A percentile compares a stretch with the other conserved stretches of the same genome.
phyloP scores from a whole-genome alignment of 768 basidiomycete species.

The Coprinopsis marcescibilis region DNA sequence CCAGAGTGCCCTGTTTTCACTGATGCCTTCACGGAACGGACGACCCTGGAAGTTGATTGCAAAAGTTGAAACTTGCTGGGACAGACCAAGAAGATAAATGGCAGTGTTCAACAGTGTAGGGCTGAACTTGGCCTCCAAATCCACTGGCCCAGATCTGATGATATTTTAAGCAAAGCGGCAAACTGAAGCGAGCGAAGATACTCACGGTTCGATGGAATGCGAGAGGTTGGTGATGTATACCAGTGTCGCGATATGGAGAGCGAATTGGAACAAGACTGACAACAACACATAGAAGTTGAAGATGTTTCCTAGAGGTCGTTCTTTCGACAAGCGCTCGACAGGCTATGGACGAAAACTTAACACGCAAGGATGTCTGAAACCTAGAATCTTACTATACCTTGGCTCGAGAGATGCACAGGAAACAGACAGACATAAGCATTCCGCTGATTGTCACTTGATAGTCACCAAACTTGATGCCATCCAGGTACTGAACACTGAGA shows the following conservation, averaged over 20 bases:
- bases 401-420: slow-evolving; percentile 95
- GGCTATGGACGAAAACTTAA: too few relatives aligned
- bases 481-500: slow-evolving; percentile 93
- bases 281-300: slow-evolving; percentile 95
- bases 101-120: slow-evolving; percentile 93
- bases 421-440: slow-evolving; percentile 96
- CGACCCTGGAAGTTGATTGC: slow-evolving; percentile 99
- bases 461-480: slow-evolving; percentile 99
- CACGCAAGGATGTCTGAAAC: too few relatives aligned
- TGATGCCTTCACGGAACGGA: slow-evolving; percentile 96
- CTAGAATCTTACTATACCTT: slow-evolving; percentile 69
- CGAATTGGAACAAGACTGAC: slow-evolving; percentile 89
- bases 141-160: slow-evolving; percentile 64
- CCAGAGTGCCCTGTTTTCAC: slow-evolving; percentile 90
- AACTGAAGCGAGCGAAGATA: slow-evolving; percentile 17
- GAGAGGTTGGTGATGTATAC: slow-evolving; percentile 91
- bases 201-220: slow-evolving; percentile 71
- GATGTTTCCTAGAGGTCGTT: slow-evolving; percentile 91
- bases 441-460: slow-evolving; percentile 98
- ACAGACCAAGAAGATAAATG: slow-evolving; percentile 91
- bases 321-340: slow-evolving; percentile 91
- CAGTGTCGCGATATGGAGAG: slow-evolving; percentile 84
- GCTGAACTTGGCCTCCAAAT: slow-evolving; percentile 95
- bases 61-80: slow-evolving; percentile 98
- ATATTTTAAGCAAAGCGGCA: slow-evolving; percentile 6